Evolutionary conservation across 1,139 yeast genomes (phyloP).

Genomic region (Pichia sp.): DNA sequence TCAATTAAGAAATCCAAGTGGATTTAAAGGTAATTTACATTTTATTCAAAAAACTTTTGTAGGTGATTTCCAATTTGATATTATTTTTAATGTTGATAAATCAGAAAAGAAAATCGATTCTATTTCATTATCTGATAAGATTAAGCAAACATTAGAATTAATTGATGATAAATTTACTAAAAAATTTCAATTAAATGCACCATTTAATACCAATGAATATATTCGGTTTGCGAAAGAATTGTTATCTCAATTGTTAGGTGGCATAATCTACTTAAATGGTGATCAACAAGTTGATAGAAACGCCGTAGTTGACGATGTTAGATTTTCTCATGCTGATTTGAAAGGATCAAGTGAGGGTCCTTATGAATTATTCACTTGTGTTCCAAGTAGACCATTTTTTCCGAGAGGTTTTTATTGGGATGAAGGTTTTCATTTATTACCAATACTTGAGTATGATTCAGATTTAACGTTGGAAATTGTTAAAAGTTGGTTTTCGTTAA

Average conservation of each 20-base stretch:
- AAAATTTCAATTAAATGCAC: slow-evolving; percentile 49
- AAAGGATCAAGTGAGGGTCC: slow-evolving; percentile 60
- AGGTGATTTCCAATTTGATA: slow-evolving; percentile 74
- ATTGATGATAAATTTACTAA: slow-evolving; percentile 52
- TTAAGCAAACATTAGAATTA: slow-evolving; percentile 33
- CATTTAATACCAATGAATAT: slow-evolving; percentile 45
- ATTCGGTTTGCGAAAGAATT: slow-evolving; percentile 66
- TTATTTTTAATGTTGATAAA: slow-evolving; percentile 48
- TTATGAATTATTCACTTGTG: slow-evolving; percentile 66
- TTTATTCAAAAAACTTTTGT: slow-evolving; percentile 67
- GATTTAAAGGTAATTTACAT: slow-evolving; percentile 73
- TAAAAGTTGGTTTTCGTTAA: slow-evolving; percentile 80
- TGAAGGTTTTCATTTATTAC: slow-evolving; percentile 91
- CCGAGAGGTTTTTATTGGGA: slow-evolving; percentile 99
- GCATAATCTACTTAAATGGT: slow-evolving; percentile 87
- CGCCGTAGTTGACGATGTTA: slow-evolving; percentile 60
- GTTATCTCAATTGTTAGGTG: slow-evolving; percentile 80
- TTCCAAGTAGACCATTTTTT: slow-evolving; percentile 90
- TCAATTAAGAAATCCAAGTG: slow-evolving; percentile 52
- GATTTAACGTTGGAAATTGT: slow-evolving; percentile 78
- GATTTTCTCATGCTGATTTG: slow-evolving; percentile 50
- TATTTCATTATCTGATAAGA: slow-evolving; percentile 36
- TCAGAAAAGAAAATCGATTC: slow-evolving; percentile 39
- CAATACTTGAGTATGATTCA: slow-evolving; percentile 75
- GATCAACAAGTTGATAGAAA: slow-evolving; percentile 75